Percentiles rank a stretch among this genome's conserved stretches.
Conservation (phyloP, 2,329 filamentous ascomycete species). For the Pseudocercospora musae region DNA sequence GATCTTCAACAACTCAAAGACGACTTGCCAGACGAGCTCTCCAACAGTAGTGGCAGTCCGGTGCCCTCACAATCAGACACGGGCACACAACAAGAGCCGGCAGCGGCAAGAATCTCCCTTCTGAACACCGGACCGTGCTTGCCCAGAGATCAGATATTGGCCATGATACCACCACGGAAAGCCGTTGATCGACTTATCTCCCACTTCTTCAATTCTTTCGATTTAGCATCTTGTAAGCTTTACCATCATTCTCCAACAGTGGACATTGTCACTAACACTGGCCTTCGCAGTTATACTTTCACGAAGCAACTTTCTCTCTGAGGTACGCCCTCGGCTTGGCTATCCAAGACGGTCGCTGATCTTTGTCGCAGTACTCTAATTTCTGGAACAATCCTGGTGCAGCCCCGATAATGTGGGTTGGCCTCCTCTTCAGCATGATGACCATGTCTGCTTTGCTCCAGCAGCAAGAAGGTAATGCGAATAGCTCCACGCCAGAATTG, state of each 20-base stretch:
- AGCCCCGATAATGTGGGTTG: slow-evolving; percentile 44
- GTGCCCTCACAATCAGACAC: background rate
- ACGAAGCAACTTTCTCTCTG: slow-evolving; percentile 2
- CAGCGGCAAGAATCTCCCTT: background rate
- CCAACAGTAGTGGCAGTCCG: background rate
- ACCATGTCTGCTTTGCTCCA: slow-evolving; percentile 16
- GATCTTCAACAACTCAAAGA: slow-evolving; percentile 5
- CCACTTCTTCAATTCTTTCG: slow-evolving; percentile 3
- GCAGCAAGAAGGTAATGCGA: background rate
- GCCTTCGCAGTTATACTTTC: background rate
- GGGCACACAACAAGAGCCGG: background rate
- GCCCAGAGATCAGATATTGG: background rate
- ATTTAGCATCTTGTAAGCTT: slow-evolving; percentile 4
- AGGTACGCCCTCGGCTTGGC: background rate
- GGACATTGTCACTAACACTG: background rate
- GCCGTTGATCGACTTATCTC: slow-evolving; percentile 5
- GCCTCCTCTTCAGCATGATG: slow-evolving; percentile 43
- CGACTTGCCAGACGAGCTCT: background rate
- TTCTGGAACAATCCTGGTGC: slow-evolving; percentile 44
- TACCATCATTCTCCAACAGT: background rate
- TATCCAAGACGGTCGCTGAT: background rate
- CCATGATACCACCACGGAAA: background rate
- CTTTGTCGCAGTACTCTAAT: slow-evolving; percentile 36
- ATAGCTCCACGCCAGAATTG: background rate
- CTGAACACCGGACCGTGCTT: background rate